A percentile compares a stretch with the other conserved stretches of the same genome.
These are phyloP conservation scores for Capronia americana DNA, from an alignment of 2,329 filamentous ascomycete species.

Conservation along the genomic window DNA sequence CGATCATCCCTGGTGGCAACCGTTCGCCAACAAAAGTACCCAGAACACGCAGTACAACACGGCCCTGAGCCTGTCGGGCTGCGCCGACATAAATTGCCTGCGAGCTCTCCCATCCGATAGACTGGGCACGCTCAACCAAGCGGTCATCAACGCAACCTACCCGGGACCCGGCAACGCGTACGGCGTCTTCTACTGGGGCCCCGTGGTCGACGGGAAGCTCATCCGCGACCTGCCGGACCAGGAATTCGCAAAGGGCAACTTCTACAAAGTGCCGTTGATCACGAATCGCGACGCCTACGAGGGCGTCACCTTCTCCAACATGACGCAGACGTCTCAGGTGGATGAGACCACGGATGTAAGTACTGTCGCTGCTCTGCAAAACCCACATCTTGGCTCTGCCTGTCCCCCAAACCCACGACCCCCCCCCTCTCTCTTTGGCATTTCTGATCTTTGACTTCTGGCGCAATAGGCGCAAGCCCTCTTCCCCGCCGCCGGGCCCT, in stretches of 20 bases:
- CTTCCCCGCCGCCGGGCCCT: slow-evolving; percentile 46
- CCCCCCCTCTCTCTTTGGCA: not conserved
- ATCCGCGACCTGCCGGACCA: slow-evolving; percentile 45
- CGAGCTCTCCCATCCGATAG: slow-evolving; percentile 12
- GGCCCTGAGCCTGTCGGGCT: slow-evolving; percentile 56
- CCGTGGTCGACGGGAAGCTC: slow-evolving; percentile 44
- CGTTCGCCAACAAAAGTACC: slow-evolving; percentile 42
- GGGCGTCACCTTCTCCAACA: slow-evolving; percentile 46
- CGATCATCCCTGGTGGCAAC: slow-evolving; percentile 48
- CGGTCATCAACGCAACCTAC: slow-evolving; percentile 22
- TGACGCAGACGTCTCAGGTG: slow-evolving; percentile 41
- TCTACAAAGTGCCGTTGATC: slow-evolving; percentile 46
- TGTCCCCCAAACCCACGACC: not conserved
- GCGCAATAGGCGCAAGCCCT: slow-evolving; percentile 36
- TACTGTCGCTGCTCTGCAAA: not conserved
- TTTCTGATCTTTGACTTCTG: not conserved
- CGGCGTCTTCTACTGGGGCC: slow-evolving; percentile 33
- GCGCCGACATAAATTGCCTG: slow-evolving; percentile 38
- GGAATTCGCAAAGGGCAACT: slow-evolving; percentile 42
- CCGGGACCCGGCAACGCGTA: slow-evolving; percentile 21
- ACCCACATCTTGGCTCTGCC: not conserved
- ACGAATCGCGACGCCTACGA: slow-evolving; percentile 49
- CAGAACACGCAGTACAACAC: slow-evolving; percentile 47
- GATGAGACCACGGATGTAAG: slow-evolving; percentile 42
- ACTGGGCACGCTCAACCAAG: slow-evolving; percentile 24